Evolutionary conservation across 257 asterid genomes (phyloP).

Genomic region (Marsdenia floribunda): DNA sequence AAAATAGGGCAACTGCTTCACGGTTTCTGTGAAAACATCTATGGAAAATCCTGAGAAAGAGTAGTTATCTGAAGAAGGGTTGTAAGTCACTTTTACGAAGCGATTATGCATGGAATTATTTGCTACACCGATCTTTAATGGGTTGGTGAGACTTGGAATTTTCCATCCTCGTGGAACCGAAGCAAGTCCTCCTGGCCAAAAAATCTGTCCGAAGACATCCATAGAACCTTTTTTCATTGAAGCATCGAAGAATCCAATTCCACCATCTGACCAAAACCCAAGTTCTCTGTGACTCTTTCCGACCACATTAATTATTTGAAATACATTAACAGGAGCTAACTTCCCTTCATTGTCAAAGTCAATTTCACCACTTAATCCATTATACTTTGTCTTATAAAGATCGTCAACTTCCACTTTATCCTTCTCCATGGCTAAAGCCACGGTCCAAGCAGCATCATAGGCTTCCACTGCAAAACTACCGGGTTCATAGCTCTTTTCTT

Average conservation of each 20-base stretch:
- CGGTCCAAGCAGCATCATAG: slow-evolving; percentile 24
- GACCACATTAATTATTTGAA: slow-evolving; percentile 29
- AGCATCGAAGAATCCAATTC: slow-evolving; percentile 24
- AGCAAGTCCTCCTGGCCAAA: slow-evolving; percentile 35
- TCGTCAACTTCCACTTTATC: slow-evolving; percentile 1
- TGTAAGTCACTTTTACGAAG: slow-evolving; percentile 28
- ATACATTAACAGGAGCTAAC: slow-evolving; percentile 13
- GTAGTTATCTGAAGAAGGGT: not conserved
- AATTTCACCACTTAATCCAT: slow-evolving; percentile 31
- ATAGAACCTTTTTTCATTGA: slow-evolving; percentile 12
- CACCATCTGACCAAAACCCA: slow-evolving; percentile 28
- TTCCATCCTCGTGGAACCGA: slow-evolving; percentile 37
- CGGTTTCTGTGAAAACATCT: slow-evolving; percentile 25
- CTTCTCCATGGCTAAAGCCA: slow-evolving; percentile 21
- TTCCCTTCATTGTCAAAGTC: slow-evolving; percentile 12
- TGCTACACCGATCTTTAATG: slow-evolving; percentile 36
- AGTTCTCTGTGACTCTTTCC: slow-evolving; percentile 31
- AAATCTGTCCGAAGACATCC: slow-evolving; percentile 23
- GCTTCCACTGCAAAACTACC: slow-evolving; percentile 29
- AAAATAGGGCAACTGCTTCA: slow-evolving; percentile 11
- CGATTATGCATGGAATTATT: slow-evolving; percentile 10
- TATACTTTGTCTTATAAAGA: not conserved
- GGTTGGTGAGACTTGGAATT: slow-evolving; percentile 18
- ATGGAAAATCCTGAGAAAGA: slow-evolving; percentile 30
- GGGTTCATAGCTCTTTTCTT: slow-evolving; percentile 29